Evolutionary conservation across 495 filamentous ascomycete genomes (phyloP).

Genomic region (Rostrohypoxylon terebratum): DNA sequence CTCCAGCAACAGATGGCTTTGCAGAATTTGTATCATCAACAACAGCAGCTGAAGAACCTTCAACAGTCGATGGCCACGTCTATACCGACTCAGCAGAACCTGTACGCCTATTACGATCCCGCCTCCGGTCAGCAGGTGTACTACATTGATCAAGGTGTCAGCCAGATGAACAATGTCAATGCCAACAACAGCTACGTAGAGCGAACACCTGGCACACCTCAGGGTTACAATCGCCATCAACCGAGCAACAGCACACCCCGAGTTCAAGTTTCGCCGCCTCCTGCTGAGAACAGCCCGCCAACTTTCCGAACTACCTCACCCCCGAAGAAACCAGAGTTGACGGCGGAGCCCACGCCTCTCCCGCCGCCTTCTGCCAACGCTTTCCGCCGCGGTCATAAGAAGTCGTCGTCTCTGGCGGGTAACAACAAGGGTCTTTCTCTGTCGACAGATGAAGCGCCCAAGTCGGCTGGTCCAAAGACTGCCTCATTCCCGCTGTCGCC

Average conservation of each 20-base stretch:
- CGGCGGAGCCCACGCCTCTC: conserved; percentile 76
- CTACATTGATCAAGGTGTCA: conserved; percentile 60
- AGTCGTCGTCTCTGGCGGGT: conserved; percentile 82
- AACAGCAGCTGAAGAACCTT: conserved; percentile 78
- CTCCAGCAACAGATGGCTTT: conserved; percentile 56
- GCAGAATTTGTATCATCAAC: conserved; percentile 64
- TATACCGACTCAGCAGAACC: conserved; percentile 59
- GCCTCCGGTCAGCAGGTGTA: conserved; percentile 83
- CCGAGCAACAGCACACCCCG: conserved; percentile 62
- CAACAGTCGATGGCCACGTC: conserved; percentile 72
- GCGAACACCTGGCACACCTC: conserved; percentile 46
- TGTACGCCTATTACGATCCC: conserved; percentile 86
- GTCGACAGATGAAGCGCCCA: conserved; percentile 66
- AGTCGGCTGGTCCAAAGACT: conserved; percentile 79
- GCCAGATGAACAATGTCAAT: conserved; percentile 56
- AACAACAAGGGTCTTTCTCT: conserved; percentile 69
- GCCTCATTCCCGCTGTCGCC: conserved; percentile 83
- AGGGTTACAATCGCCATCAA: conserved; percentile 55
- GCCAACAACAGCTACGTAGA: conserved; percentile 40
- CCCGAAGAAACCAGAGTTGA: conserved; percentile 70
- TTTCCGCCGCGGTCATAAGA: conserved; percentile 93
- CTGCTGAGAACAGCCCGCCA: conserved; percentile 63
- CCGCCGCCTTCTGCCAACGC: conserved; percentile 84
- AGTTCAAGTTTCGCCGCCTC: conserved; percentile 84
- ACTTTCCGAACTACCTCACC: conserved; percentile 72